A percentile compares a stretch with the other conserved stretches of the same genome.
phyloP scores from a whole-genome alignment of 352 stramenopile species.

The Globisporangium abappressorium region DNA sequence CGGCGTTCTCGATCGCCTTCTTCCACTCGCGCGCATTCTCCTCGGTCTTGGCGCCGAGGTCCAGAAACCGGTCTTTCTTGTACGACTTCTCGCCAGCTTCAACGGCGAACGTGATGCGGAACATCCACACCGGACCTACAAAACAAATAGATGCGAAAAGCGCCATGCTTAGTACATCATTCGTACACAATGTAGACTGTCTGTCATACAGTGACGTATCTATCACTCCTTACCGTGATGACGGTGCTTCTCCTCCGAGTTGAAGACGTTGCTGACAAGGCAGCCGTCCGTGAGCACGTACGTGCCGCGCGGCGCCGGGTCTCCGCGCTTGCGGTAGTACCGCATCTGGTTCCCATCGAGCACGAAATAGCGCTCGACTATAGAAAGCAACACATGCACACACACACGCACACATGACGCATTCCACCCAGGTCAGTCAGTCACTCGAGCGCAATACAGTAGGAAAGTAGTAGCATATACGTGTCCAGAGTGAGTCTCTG shows the following conservation, averaged over 20 bases:
- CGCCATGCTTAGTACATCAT: not conserved
- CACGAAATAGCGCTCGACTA: constrained; percentile 86
- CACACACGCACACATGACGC: not conserved
- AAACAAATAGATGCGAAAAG: not conserved
- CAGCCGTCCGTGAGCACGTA: constrained; percentile 85
- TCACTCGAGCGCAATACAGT: not conserved
- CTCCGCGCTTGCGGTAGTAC: constrained; percentile 85
- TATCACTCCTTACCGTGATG: constrained; percentile 49
- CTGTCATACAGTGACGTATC: not conserved
- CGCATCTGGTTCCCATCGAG: constrained; percentile 83
- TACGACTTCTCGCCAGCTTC: constrained; percentile 78
- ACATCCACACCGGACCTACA: constrained; percentile 78
- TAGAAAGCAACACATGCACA: not conserved
- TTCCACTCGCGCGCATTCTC: constrained; percentile 82
- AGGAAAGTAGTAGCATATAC: not conserved
- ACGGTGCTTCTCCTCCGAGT: constrained; percentile 88
- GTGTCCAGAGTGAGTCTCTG: not conserved
- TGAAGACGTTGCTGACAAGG: constrained; percentile 75
- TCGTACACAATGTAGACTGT: not conserved
- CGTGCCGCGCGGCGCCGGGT: constrained; percentile 74
- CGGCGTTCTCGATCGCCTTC: constrained; percentile 70
- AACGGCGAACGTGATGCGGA: constrained; percentile 85
- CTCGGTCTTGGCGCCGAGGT: constrained; percentile 84
- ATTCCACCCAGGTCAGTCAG: constrained; percentile 2
- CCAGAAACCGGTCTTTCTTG: constrained; percentile 87